Evolutionary conservation across 1,139 yeast genomes (phyloP), one percentile per base, ranked within the genome.

Genomic region (Geotrichum reessii): DNA sequence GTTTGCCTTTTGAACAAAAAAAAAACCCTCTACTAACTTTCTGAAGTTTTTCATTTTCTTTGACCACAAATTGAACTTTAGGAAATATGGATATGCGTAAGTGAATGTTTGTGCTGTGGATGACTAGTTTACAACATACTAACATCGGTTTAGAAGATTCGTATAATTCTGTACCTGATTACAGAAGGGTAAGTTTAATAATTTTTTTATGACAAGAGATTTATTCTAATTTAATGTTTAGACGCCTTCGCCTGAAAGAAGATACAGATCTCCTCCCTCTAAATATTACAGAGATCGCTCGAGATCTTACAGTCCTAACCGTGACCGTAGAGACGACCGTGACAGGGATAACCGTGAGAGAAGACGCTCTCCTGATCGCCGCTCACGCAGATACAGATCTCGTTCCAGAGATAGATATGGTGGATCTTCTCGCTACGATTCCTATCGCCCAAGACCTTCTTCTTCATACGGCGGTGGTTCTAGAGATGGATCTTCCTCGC

Each of bases 221-320:
- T 73, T 93, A 59, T 85, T 91, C 68, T 96, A 95, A 1, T 64
- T 78, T 0, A 14, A 19, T 46, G 44, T 6, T 9, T 17, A 54
- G 54, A 49, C 57, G 3, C 57, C 54, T 24, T 54, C 60, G 5
- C 60, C 58, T 22, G 50, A 51, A 21, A 55, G 58, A 28, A 49
- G 52, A 14, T 54, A 24, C 49, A 52, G 58, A 37, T 53, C 60
- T 40, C 57, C 60, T 42, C 56, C 58, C 24, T 37, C 46, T 7
- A 49, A 47, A 27, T 28, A 21, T 40, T 58, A 42, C 47, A 31
- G 60, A 21, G 54, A 44, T 19, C 50, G 60, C 14, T 58, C 60
- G 6, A 52, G 58, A 40, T 54, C 57, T 7, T 50, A 25, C 46
- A 51, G 57, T 14, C 56, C 57, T 7, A 53, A 46, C 57, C 66